Evolutionary conservation across 305 asterid species (phyloP).

Genomic region (Fraxinus velutina): DNA sequence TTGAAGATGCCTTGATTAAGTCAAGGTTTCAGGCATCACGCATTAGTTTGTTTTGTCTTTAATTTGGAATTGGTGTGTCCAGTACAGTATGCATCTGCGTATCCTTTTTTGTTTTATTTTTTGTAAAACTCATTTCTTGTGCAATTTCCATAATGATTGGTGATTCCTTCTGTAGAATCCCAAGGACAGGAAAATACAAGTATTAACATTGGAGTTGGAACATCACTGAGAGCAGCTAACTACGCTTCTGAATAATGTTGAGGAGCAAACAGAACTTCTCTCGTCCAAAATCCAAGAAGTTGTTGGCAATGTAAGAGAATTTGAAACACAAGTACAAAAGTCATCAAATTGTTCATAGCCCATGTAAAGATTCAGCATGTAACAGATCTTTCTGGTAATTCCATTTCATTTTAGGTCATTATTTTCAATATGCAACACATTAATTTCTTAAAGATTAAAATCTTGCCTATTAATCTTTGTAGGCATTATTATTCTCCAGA

Average conservation of each 20-base stretch:
- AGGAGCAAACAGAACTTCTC: constrained; percentile 26
- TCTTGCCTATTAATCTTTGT: background rate
- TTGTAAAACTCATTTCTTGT: background rate
- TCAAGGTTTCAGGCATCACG: background rate
- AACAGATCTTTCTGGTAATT: background rate
- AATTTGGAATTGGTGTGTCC: background rate
- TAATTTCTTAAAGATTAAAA: background rate
- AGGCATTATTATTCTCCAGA: background rate
- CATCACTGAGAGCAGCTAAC: constrained; percentile 27
- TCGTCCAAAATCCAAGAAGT: constrained; percentile 26
- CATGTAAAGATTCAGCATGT: background rate
- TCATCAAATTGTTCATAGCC: background rate
- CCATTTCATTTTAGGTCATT: background rate
- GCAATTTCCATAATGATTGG: background rate
- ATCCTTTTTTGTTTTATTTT: background rate
- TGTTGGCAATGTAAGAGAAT: constrained; percentile 22
- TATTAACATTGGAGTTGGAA: constrained; percentile 28
- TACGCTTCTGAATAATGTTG: constrained; percentile 13
- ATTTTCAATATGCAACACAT: background rate
- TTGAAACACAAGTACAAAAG: constrained; percentile 20
- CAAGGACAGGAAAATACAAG: constrained; percentile 31
- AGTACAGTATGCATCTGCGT: background rate
- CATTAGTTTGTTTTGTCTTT: background rate
- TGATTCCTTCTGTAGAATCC: constrained; percentile 20
- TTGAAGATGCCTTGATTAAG: background rate